Evolutionary conservation across 108 stramenopile species (phyloP).

Genomic region (Cyclostephanos invisitatus): DNA sequence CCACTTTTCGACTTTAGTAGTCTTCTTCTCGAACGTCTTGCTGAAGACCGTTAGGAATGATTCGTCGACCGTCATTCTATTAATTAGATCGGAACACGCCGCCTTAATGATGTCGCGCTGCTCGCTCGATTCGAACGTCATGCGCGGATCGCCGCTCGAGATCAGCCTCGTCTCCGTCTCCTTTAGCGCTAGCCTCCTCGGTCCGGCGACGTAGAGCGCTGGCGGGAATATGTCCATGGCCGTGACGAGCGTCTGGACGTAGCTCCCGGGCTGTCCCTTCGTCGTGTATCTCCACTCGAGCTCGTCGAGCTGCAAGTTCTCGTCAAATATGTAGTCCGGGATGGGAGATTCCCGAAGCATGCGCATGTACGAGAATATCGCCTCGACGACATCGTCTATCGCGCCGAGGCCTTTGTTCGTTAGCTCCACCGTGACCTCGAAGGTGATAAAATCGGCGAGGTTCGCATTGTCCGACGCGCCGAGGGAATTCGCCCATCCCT

Average conservation of each 20-base stretch:
- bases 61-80: conserved; percentile 71
- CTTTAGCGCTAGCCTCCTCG: conserved; percentile 66
- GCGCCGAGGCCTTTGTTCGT: conserved; percentile 72
- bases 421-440: conserved; percentile 79
- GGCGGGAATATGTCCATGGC: conserved; percentile 73
- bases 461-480: conserved; percentile 59
- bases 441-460: conserved; percentile 75
- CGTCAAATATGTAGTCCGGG: conserved; percentile 75
- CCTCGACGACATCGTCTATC: conserved; percentile 66
- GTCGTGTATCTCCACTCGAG: conserved; percentile 77
- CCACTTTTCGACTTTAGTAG: conserved; percentile 73
- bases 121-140: conserved; percentile 53
- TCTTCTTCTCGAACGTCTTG: conserved; percentile 71
- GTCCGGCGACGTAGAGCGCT: conserved; percentile 70
- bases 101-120: conserved; percentile 57
- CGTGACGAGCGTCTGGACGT: conserved; percentile 68
- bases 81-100: conserved; percentile 37
- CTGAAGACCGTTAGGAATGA: conserved; percentile 72
- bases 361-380: conserved; percentile 73
- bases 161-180: conserved; percentile 41
- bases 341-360: conserved; percentile 62
- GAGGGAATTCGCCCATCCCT: conserved; percentile 82
- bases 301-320: conserved; percentile 77
- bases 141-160: conserved; percentile 53
- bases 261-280: conserved; percentile 56